Conservation (phyloP, 805 yeast species). For the Grigorovia humatica region DNA sequence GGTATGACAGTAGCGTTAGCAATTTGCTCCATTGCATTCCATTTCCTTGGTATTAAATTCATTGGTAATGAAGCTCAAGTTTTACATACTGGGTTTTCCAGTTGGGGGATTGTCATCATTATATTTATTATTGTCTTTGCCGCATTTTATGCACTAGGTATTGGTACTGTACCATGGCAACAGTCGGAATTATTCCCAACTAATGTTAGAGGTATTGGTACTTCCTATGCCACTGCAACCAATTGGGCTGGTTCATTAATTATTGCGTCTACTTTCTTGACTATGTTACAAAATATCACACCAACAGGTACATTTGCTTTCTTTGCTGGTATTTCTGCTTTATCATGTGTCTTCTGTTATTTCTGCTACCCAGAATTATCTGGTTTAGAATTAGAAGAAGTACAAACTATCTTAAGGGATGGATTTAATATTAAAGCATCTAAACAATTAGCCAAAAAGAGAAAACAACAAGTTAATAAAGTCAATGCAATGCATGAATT, state of each 20-base stretch:
- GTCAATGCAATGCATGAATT: constrained; percentile 4
- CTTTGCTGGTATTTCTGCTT: constrained; percentile 70
- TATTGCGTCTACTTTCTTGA: constrained; percentile 83
- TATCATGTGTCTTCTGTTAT: constrained; percentile 64
- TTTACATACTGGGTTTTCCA: constrained; percentile 39
- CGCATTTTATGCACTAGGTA: constrained; percentile 86
- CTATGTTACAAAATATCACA: constrained; percentile 86
- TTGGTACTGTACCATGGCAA: constrained; percentile 98
- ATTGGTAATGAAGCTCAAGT: constrained; percentile 37
- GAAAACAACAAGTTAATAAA: constrained; percentile 23
- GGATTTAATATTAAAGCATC: constrained; percentile 80
- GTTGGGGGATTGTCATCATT: constrained; percentile 85
- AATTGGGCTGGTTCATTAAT: constrained; percentile 94
- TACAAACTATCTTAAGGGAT: constrained; percentile 65
- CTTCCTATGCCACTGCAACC: constrained; percentile 81
- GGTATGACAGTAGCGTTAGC: constrained; percentile 72
- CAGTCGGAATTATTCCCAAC: constrained; percentile 93
- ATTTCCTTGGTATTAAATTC: constrained; percentile 60
- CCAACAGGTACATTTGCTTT: constrained; percentile 92
- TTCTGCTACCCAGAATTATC: constrained; percentile 90
- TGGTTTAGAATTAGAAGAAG: constrained; percentile 84
- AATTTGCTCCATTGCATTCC: constrained; percentile 85
- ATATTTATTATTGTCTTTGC: constrained; percentile 79
- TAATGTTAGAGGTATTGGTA: constrained; percentile 85
- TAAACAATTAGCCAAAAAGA: constrained; percentile 41